Evolutionary conservation across 2,329 filamentous ascomycete species (phyloP).

Genomic region (Fusarium mangiferae): DNA sequence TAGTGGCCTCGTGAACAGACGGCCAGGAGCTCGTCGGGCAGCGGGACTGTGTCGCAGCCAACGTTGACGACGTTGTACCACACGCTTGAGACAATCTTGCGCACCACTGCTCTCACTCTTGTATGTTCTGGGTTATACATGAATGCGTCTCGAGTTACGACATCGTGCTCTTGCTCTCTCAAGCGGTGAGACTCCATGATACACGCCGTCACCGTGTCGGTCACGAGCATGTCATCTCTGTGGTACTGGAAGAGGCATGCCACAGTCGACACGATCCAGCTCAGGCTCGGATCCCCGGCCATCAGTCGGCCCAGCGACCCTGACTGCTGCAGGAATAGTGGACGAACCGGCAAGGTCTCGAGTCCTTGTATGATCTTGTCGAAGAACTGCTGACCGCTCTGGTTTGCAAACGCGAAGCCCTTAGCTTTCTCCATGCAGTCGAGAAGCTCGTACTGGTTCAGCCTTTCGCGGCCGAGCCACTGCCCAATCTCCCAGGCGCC

Average conservation of each 20-base stretch:
- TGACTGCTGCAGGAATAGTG: not conserved
- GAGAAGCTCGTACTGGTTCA: not conserved
- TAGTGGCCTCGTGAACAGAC: not conserved
- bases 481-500: not conserved
- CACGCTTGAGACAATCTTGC: not conserved
- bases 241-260: not conserved
- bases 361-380: not conserved
- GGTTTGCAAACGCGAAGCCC: not conserved
- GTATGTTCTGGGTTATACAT: not conserved
- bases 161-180: too few relatives aligned
- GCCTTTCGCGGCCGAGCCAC: not conserved
- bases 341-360: not conserved
- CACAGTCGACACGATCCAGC: not conserved
- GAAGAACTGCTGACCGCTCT: not conserved
- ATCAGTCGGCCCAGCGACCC: not conserved
- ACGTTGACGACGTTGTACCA: not conserved
- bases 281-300: not conserved
- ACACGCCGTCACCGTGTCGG: not conserved
- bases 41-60: not conserved
- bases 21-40: not conserved
- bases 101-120: not conserved
- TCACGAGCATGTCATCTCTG: not conserved
- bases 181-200: not conserved
- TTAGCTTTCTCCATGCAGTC: not conserved
- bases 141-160: not conserved